Evolutionary conservation across 2,329 filamentous ascomycete species (phyloP), one percentile per base, ranked within the genome.

Genomic region (Colletotrichum gigasporum): DNA sequence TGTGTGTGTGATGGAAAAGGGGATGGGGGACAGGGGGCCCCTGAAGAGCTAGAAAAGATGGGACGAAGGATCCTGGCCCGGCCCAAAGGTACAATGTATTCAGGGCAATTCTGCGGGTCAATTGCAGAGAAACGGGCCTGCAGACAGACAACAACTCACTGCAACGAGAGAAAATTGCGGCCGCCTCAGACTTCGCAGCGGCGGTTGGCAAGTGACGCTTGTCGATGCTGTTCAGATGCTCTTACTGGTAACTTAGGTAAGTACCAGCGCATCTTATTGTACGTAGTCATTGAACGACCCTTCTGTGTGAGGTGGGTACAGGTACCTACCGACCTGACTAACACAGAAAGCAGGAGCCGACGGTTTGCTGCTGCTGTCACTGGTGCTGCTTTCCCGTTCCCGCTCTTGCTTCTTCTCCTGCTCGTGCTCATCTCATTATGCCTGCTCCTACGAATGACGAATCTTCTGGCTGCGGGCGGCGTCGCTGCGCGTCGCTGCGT

Each of bases 41-140:
- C 22, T 35, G 34, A 47, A 20, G 22, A 45, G 8, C 12, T 18
- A 32, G 37, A 30, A 41, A 47, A 53, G 60, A 60, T 60, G 60
- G 55, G 39, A 61, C 35, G 56, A 48, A 54, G 28, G 30, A 32
- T 41, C 56, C 61, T 51, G 48, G 61, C 14, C 22, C 41, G 12
- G 24, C 5, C 42, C 47, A 6, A 7, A 32, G 6, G 30, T 32
- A 32, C 22, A 24, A 18, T 30, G 41, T 24, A 28, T 41, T 55
- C n/a, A 41, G 30, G 52, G 20, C 24, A 34, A 35, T 51, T 18
- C n/a, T 32, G 41, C 22, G 41, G 26, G 20, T 11, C 58, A 48
- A n/a, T 24, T 32, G 4, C 30, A 56, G 32, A 34, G 20, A 16
- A 30, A 39, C 39, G 51, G 57, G 41, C 24, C n/a, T n/a, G n/a